Conservation (phyloP, 2,329 filamentous ascomycete species). For the Aspergillus floridensis region DNA sequence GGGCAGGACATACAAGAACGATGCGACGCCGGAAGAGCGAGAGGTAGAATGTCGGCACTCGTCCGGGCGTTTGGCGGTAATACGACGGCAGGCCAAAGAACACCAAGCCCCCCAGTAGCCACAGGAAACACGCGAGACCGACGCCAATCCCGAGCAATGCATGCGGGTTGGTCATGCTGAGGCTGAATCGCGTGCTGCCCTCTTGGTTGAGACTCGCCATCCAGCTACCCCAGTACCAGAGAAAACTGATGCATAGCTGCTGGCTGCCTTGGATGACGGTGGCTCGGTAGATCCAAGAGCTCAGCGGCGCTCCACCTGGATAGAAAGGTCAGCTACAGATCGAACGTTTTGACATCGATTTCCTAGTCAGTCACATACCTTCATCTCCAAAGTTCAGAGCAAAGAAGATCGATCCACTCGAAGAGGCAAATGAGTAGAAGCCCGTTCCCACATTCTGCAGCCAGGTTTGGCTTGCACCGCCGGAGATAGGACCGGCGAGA, state of each 20-base stretch:
- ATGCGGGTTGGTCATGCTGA: neutral
- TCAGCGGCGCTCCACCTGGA: constrained; percentile 4
- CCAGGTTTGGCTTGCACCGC: constrained; percentile 45
- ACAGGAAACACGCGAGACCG: constrained; percentile 2
- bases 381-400: constrained; percentile 65
- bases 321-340: constrained; percentile 60
- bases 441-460: constrained; percentile 60
- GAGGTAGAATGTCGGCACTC: constrained; percentile 3
- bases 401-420: constrained; percentile 63
- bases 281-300: constrained; percentile 5
- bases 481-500: constrained; percentile 52
- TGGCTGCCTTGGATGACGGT: constrained; percentile 5
- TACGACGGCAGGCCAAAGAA: constrained; percentile 4
- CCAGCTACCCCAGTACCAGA: constrained; percentile 8
- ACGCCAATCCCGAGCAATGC: constrained; percentile 1
- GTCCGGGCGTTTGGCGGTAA: neutral
- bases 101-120: constrained; percentile 2
- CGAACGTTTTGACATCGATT: constrained; percentile 43
- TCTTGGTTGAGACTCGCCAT: constrained; percentile 5
- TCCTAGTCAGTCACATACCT: constrained; percentile 31
- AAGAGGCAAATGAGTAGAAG: constrained; percentile 60
- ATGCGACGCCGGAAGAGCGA: constrained; percentile 6
- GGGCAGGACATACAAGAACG: neutral
- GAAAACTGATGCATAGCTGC: constrained; percentile 6
- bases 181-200: neutral